A percentile compares a stretch with the other conserved stretches of the same genome.
Evolutionary conservation across 805 yeast genomes (phyloP).

Genomic region (Brettanomyces naardenensis): DNA sequence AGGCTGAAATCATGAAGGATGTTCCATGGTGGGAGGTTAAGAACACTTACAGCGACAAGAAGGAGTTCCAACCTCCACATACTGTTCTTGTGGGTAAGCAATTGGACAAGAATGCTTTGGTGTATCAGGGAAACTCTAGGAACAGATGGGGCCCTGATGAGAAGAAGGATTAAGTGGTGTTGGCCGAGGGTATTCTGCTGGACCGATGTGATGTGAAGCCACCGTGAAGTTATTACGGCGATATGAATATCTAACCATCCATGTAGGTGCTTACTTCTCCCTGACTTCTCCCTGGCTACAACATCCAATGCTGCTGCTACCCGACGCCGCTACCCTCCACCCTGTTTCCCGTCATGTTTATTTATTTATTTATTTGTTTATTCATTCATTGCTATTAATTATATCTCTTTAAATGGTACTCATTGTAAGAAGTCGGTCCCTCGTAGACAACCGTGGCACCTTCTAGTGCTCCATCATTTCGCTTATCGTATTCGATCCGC

Average conservation of each 20-base stretch:
- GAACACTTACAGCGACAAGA: constrained; percentile 27
- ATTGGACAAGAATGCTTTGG: constrained; percentile 22
- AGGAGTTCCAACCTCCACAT: constrained; percentile 29
- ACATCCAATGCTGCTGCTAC: too few relatives aligned
- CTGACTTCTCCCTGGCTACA: too few relatives aligned
- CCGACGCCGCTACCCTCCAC: not conserved
- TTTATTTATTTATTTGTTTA: constrained; percentile 5
- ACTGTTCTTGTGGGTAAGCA: constrained; percentile 29
- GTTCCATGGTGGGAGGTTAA: constrained; percentile 57
- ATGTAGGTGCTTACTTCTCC: too few relatives aligned
- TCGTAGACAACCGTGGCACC: too few relatives aligned
- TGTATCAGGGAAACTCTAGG: constrained; percentile 24
- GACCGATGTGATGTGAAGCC: too few relatives aligned
- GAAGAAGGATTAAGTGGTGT: constrained; percentile 2
- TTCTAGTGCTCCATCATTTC: too few relatives aligned
- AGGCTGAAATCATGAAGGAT: constrained; percentile 56
- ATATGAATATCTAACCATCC: too few relatives aligned
- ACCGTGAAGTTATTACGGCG: too few relatives aligned
- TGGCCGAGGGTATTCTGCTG: not conserved
- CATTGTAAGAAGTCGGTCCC: too few relatives aligned
- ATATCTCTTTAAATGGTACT: too few relatives aligned
- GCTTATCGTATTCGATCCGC: too few relatives aligned
- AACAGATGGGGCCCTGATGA: constrained; percentile 18
- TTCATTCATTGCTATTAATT: too few relatives aligned
- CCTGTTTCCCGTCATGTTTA: not conserved